Evolutionary conservation across 2,329 filamentous ascomycete species (phyloP), one percentile per base, ranked within the genome.

Genomic region (Lecanicillium sp.): DNA sequence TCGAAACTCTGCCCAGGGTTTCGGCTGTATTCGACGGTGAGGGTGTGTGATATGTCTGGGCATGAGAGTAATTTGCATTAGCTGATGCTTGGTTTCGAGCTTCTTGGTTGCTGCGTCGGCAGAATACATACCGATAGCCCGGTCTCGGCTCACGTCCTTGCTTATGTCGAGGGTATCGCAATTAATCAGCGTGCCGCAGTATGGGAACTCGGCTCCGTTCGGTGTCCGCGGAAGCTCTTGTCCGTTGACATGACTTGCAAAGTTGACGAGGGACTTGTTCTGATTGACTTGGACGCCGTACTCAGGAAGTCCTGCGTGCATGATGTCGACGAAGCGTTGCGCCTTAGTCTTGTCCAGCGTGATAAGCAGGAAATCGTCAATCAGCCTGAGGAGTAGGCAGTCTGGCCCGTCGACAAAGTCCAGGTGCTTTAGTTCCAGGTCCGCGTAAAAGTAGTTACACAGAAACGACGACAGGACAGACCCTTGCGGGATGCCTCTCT

Each of bases 401-500:
- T 81, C 66, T 10, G 54, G 41, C 1, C 44, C 44, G 9, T 62
- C 53, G 13, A 92, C 61, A 53, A 96, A 97, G 0, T 53, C 55
- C 3, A 97, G 66, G 12, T 81, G 66, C 18, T 79, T 69, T 6
- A 62, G 62, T 59, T 98, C 92, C 2, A 97, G 74, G 45, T 92
- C 80, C 5, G 86, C 89, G 55, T 98, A 98, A 59, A 97, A 96
- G 61, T 94, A 90, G 61, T 88, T 97, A 68, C 92, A 97, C 5
- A 98, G 69, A 29, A 88, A 69, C 31, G 83, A 85, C 0, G 89
- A 96, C 5, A 98, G 58, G 2, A 96, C 74, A 0, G 89, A 96
- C 7, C 92, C 92, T 58, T 98, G 92, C 0, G 92, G 89, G 29
- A 98, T 97, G 12, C 92, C 92, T 17, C 74, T 68, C 57, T 81